phyloP scores from a whole-genome alignment of 73 alveolate species.

The Symbiodinium natans region DNA sequence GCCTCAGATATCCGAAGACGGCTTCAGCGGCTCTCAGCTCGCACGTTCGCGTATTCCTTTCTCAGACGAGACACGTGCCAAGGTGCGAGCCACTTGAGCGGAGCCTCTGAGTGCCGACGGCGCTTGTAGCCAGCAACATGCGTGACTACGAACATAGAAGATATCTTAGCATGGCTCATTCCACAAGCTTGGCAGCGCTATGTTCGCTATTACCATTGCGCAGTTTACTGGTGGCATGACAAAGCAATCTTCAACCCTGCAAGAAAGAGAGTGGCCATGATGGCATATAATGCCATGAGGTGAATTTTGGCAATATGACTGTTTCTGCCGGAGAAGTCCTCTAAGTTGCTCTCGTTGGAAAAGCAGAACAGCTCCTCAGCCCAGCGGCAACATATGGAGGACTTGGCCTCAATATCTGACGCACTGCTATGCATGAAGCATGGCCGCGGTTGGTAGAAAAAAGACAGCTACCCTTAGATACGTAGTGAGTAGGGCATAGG shows the following conservation, averaged over 20 bases:
- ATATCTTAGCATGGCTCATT: too few species aligned
- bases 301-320: background rate
- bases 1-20: background rate
- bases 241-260: background rate
- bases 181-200: too few species aligned
- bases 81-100: background rate
- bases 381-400: background rate
- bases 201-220: too few species aligned
- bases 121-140: background rate
- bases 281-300: background rate
- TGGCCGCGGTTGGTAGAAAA: background rate
- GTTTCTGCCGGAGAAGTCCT: conserved; percentile 2
- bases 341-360: background rate
- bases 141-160: too few species aligned
- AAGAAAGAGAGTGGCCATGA: background rate
- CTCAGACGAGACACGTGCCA: background rate
- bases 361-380: background rate
- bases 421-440: conserved; percentile 4
- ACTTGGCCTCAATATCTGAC: background rate
- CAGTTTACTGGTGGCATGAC: too few species aligned
- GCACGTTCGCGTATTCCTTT: too few species aligned
- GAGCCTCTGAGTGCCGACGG: background rate
- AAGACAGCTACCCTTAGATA: too few species aligned
- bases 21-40: background rate
- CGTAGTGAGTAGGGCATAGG: too few species aligned